Base-by-base conservation (phyloP, 768 basidiomycete genomes). In the Suillus decipiens region DNA sequence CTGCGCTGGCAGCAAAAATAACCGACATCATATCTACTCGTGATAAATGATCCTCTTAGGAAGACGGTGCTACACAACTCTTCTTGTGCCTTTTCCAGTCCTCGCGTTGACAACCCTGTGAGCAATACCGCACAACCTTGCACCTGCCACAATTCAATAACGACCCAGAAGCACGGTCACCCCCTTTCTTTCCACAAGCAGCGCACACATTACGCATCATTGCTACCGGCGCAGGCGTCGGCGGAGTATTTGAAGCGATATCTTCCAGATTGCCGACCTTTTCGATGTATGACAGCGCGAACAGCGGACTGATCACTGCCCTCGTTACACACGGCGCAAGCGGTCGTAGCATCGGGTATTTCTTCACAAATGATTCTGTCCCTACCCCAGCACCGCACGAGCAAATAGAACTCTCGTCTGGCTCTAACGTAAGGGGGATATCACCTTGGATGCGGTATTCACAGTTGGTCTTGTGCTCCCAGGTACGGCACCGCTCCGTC, bases 401-500 rank as follows among this genome's bases (percentile, higher is more conserved):
- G 64, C 87, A 89, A 24, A 86, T 70, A 0, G 84, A 84, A 12
- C 69, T 68, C 39, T 72, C 70, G 1, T 75, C 75, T n/a, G 78
- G 71, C 42, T 80, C 77, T 11, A 67, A 62, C 51, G 73, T 72
- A 10, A 81, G 72, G 0, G 85, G 84, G n/a, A 84, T 72, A 17
- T n/a, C 53, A 5, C 66, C 55, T 61, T 75, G 43, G 55, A 63
- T 15, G 22, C 65, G n/a, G 68, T 86, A 87, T 68, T 84, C 82
- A 73, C 87, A 88, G 19, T 70, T 70, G 3, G 68, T 42, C 14
- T 61, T 67, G 67, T 88, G 86, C 12, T 70, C 67, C 86, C 86
- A 87, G 0, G 73, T 77, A 33, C 84, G 79, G 64, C 85, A 85
- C 39, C 84, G 80, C 67, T 87, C 87, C 3, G 78, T 79, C 37